A percentile compares a stretch with the other conserved stretches of the same genome.
Conservation (phyloP, 2,329 filamentous ascomycete genomes). For the Clarireedia paspali region DNA sequence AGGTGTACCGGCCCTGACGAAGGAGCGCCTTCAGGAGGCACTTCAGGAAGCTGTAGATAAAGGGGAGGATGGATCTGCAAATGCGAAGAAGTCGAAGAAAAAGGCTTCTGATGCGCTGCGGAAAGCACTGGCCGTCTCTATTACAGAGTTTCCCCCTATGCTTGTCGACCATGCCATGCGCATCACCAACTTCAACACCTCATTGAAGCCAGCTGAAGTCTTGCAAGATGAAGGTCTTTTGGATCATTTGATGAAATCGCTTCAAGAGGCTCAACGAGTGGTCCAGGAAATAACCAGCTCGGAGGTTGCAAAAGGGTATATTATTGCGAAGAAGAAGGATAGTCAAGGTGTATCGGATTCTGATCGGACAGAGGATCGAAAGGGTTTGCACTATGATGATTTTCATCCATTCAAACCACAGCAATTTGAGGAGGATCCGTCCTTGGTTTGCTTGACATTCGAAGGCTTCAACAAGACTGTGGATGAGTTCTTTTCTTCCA, state of each 20-base stretch:
- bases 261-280: constrained; percentile 63
- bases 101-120: constrained; percentile 70
- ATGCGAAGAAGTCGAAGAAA: constrained; percentile 60
- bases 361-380: constrained; percentile 31
- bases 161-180: constrained; percentile 80
- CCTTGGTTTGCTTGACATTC: constrained; percentile 64
- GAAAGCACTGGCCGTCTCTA: constrained; percentile 72
- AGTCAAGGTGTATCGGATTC: constrained; percentile 21
- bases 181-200: constrained; percentile 60
- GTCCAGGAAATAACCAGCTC: constrained; percentile 61
- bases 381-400: constrained; percentile 71
- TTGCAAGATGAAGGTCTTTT: constrained; percentile 58
- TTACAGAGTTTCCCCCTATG: constrained; percentile 82
- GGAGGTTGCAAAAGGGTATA: constrained; percentile 69
- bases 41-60: constrained; percentile 59
- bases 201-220: constrained; percentile 59
- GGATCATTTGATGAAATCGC: constrained; percentile 56
- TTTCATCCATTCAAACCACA: constrained; percentile 87
- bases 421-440: constrained; percentile 64
- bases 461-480: constrained; percentile 87
- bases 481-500: constrained; percentile 93
- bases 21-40: constrained; percentile 61
- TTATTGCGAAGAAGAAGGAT: constrained; percentile 63
- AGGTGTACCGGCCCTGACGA: constrained; percentile 67
- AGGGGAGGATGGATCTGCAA: constrained; percentile 41